Base-by-base conservation (phyloP, 179 eudicot genomes). In the Amaranthus tricolor region DNA sequence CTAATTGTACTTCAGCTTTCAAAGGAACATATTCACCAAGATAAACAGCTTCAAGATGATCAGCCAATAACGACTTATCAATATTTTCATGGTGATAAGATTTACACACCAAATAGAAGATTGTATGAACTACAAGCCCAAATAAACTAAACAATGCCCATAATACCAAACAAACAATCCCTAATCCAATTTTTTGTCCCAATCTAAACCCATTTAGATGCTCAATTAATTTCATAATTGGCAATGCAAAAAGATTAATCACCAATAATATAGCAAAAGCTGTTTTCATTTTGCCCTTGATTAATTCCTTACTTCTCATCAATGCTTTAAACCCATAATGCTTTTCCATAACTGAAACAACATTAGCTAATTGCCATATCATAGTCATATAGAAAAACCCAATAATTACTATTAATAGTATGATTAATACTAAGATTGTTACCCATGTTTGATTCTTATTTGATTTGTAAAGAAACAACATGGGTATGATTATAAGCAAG, bases 91-190 rank as follows among this genome's bases (percentile, higher is more conserved):
- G 84, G 68, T 87, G 92, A 54, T 85, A 82, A 4, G 90, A 88
- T 66, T 87, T 90, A 75, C 96, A 90, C 17, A 87, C 89, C 13
- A 88, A 86, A 72, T 90, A 88, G 9, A 90, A 72, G 16, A 88
- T 78, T 49, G 91, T 88, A 12, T 90, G 84, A 6, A 79, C 77
- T 5, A 88, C 85, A 1, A 88, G 68, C 24, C 72, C 79, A 45
- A 87, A 72, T 5, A 90, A 70, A 51, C 72, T 16, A 62, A 82
- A 1, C 14, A 76, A 62, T 16, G 74, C 77, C 45, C 81, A 47
- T 73, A 82, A 61, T 51, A 80, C 58, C 20, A 83, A 68, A 40
- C 86, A 40, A 2, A 86, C 3, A 43, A 80, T 75, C 47, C 71
- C 77, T n/a, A 48, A 62, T 9, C 73, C 80, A 4, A 81, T 19